Conservation (phyloP, 176 grass and related monocot species). For the Hordeum marinum region DNA sequence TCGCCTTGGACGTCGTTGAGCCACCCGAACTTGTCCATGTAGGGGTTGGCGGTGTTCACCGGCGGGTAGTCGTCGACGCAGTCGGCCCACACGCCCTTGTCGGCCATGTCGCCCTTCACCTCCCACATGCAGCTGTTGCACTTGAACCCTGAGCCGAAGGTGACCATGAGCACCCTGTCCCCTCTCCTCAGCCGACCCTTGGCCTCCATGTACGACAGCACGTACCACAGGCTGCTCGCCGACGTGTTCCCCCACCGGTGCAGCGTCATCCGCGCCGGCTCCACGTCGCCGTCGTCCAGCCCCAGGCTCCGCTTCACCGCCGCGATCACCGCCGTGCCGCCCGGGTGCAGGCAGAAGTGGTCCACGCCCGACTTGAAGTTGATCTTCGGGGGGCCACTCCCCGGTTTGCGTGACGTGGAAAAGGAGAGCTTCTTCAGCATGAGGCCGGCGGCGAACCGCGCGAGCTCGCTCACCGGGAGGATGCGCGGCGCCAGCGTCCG, state of each 20-base stretch:
- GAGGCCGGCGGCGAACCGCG: neutral
- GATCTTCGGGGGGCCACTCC: neutral
- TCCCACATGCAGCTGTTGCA: constrained; percentile 41
- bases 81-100: constrained; percentile 34
- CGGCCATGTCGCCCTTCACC: constrained; percentile 33
- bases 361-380: constrained; percentile 50
- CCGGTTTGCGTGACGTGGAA: neutral
- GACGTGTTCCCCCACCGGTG: constrained; percentile 75
- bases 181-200: constrained; percentile 43
- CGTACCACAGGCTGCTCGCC: constrained; percentile 72
- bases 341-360: constrained; percentile 55
- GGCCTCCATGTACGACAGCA: constrained; percentile 54
- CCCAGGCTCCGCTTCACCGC: constrained; percentile 30
- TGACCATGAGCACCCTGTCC: constrained; percentile 49
- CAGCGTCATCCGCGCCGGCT: constrained; percentile 66
- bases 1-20: constrained; percentile 29
- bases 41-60: constrained; percentile 19
- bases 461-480: neutral
- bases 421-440: neutral
- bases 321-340: constrained; percentile 45
- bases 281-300: constrained; percentile 44
- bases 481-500: neutral
- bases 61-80: constrained; percentile 49
- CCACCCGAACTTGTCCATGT: constrained; percentile 49
- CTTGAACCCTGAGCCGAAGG: constrained; percentile 63